Percentiles rank a stretch among this genome's conserved stretches.
phyloP scores from a whole-genome alignment of 768 basidiomycete species.

The Pleurotus giganteus region DNA sequence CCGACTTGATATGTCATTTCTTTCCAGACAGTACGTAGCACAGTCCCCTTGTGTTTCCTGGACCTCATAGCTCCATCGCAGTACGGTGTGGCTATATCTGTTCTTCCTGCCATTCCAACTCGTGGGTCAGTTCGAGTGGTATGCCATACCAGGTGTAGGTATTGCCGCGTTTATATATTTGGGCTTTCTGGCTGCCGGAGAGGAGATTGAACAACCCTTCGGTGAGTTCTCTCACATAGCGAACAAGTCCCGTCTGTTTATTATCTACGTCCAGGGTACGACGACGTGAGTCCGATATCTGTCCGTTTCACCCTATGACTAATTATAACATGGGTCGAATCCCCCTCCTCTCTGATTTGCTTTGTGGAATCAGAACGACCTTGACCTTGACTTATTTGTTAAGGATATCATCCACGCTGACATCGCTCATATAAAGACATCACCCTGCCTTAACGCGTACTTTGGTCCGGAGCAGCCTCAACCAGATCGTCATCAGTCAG shows the following conservation, averaged over 20 bases:
- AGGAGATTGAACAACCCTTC: slow-evolving; percentile 70
- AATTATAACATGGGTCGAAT: not conserved
- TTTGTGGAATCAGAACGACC: slow-evolving; percentile 46
- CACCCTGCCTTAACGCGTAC: slow-evolving; percentile 51
- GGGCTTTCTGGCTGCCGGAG: slow-evolving; percentile 72
- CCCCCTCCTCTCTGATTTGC: not conserved
- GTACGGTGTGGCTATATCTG: slow-evolving; percentile 71
- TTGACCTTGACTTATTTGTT: slow-evolving; percentile 67
- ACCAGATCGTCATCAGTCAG: not conserved
- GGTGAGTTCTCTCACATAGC: slow-evolving; percentile 31
- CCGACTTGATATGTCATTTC: slow-evolving; percentile 2
- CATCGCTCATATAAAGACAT: slow-evolving; percentile 48
- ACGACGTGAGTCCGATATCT: slow-evolving; percentile 39
- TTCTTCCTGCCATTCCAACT: slow-evolving; percentile 81
- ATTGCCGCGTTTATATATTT: slow-evolving; percentile 72
- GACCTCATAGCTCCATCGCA: slow-evolving; percentile 12
- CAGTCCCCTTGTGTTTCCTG: not conserved
- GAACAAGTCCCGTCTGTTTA: not conserved
- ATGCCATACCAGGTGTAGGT: slow-evolving; percentile 62
- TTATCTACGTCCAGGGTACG: slow-evolving; percentile 42
- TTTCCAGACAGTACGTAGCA: slow-evolving; percentile 28
- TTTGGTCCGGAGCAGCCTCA: slow-evolving; percentile 23
- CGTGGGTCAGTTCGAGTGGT: slow-evolving; percentile 57
- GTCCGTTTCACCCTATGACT: not conserved
- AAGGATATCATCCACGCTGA: slow-evolving; percentile 54